Base-by-base conservation (phyloP, 352 stramenopile genomes). In the Phytophthora vignae region DNA sequence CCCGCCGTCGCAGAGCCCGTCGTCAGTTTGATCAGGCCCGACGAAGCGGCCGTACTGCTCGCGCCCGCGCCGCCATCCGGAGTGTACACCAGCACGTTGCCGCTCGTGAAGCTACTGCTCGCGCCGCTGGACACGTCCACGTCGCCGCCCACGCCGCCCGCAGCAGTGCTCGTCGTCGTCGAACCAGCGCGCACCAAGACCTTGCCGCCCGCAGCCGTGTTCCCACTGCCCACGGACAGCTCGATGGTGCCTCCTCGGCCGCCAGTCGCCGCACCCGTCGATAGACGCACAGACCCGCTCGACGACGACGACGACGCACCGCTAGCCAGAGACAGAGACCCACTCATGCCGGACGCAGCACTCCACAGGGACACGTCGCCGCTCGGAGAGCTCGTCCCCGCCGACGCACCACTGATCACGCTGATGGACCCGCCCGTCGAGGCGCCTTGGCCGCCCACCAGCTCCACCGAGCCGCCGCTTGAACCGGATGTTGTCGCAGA, bases 51-150 rank as follows among this genome's bases (percentile, higher is more conserved):
- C 38, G 56, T 55, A 15, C 56, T 42, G 56, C 56, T 42, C 15
- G 40, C 54, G 38, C 56, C 50, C 60, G 25, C 29, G 4, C 22
- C 22, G 22, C 22, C 22, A 25, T 25, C 22, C 22, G 22, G 22
- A 25, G 22, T 25, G 22, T 25, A 21, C 21, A 49, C 31, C 22
- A 31, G 29, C 56, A 49, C 42, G 42, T 21, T 48, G 19, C 19
- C 44, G 54, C 31, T 21, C 27, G 53, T 50, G 33, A 33, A 40
- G 19, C 15, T 17, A 17, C 44, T 22, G 17, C 44, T 63, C 29
- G 60, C 21, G 11, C 84, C 84, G 27, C 75, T 81, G 8, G 40
- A 19, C 49, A 92, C 52, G 6, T 68, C 40, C 25, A 90, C 55
- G 53, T 61, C 69, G 17, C 84, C 84, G 17, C 84, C 86, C 50